A percentile compares a stretch with the other conserved stretches of the same genome.
Conservation (phyloP, 305 asterid genomes). For the Fraxinus albicans region DNA sequence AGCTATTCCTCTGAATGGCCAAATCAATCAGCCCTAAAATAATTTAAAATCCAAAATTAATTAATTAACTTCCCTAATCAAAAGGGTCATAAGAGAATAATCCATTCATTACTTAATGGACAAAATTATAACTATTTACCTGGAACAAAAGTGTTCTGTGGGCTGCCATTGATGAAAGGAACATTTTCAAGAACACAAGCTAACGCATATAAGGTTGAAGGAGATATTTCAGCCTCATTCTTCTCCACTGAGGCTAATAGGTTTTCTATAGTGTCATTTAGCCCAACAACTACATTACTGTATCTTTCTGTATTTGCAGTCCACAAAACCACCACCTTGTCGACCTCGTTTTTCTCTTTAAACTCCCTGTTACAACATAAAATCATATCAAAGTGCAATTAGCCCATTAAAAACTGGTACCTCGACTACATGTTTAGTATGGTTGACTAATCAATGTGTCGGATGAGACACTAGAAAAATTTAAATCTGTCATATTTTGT, state of each 20-base stretch:
- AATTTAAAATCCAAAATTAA: not conserved
- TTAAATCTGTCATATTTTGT: too few species aligned
- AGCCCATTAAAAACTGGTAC: not conserved
- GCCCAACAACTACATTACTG: constrained; percentile 76
- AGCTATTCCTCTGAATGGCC: constrained; percentile 74
- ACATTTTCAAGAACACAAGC: constrained; percentile 86
- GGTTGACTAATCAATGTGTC: not conserved
- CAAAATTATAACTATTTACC: constrained; percentile 29
- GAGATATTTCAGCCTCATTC: constrained; percentile 86
- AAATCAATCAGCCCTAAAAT: constrained; percentile 68
- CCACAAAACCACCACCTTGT: constrained; percentile 84
- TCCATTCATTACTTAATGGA: not conserved
- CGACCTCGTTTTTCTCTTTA: constrained; percentile 76
- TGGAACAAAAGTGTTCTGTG: constrained; percentile 95
- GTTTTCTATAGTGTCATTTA: constrained; percentile 74
- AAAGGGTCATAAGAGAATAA: not conserved
- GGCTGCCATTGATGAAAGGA: constrained; percentile 94
- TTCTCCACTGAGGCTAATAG: constrained; percentile 76
- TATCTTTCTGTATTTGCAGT: constrained; percentile 96
- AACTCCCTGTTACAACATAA: constrained; percentile 55
- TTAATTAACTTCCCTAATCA: not conserved
- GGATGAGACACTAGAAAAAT: not conserved
- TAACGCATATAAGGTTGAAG: constrained; percentile 74
- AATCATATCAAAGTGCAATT: not conserved
- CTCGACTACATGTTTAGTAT: not conserved